Conservation (phyloP, 1,284 basidiomycete genomes). For the Hymenochaete sp. region DNA sequence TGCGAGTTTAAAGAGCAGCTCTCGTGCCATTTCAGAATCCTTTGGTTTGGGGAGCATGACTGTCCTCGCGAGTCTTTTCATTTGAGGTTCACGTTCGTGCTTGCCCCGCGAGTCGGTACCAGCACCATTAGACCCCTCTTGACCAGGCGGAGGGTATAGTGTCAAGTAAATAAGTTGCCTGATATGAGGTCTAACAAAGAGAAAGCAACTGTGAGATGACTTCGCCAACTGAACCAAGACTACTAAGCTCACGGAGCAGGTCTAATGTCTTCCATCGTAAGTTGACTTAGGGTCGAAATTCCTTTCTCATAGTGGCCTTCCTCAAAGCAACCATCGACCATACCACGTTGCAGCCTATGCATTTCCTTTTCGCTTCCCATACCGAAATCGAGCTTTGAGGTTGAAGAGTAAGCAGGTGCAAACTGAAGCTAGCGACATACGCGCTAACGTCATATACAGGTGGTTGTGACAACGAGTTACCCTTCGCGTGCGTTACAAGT, state of each 20-base stretch:
- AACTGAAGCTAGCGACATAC: too few relatives aligned
- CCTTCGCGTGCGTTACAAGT: too few relatives aligned
- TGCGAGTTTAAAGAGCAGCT: conserved; percentile 47
- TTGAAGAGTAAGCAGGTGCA: too few relatives aligned
- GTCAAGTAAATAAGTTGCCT: conserved; percentile 61
- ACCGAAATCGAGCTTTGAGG: too few relatives aligned
- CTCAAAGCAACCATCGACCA: conserved; percentile 63
- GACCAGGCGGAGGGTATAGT: conserved; percentile 42
- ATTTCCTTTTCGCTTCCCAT: conserved; percentile 28
- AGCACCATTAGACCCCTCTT: conserved; percentile 20
- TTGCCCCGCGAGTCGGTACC: too few relatives aligned
- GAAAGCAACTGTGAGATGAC: neutral
- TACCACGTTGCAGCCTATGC: conserved; percentile 42
- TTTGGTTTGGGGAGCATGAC: conserved; percentile 34
- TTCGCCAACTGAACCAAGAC: neutral
- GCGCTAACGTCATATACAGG: too few relatives aligned
- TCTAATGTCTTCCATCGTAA: conserved; percentile 44
- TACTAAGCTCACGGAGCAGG: conserved; percentile 42
- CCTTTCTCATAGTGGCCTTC: conserved; percentile 64
- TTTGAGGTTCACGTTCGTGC: conserved; percentile 24
- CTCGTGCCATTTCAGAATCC: conserved; percentile 38
- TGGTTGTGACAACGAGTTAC: too few relatives aligned
- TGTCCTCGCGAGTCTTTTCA: conserved; percentile 23
- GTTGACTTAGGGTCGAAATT: conserved; percentile 47
- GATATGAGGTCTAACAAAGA: conserved; percentile 42